Base-by-base conservation (phyloP, 768 basidiomycete species). In the Cystofilobasidium ferigula region DNA sequence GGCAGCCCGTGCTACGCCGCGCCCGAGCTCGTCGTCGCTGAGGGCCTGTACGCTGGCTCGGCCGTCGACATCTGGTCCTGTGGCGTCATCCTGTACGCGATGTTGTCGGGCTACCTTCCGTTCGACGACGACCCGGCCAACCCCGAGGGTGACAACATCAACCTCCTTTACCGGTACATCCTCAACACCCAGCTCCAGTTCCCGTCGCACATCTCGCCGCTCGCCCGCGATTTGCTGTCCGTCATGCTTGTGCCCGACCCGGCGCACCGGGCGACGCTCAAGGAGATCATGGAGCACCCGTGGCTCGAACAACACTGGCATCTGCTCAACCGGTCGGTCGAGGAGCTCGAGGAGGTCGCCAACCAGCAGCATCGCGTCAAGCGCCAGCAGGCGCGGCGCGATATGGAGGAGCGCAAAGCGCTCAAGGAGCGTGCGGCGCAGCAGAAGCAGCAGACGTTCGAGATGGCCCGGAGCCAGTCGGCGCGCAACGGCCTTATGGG, bases 91-190 rank as follows among this genome's bases (percentile, higher is more conserved):
- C 81, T 95, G 7, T 95, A 95, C 73, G 92, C 91, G 66, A 95
- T 95, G 91, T 83, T 95, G 22, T 91, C 91, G 1, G 91, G 91
- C 13, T 94, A 94, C 74, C 86, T 95, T n/a, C 95, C 95, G 28
- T 99, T 97, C 77, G 95, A 98, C 77, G 95, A 98, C 76, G 95
- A 99, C 77, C 95, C 95, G 1, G 87, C 86, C 34, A 99, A 98
- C 75, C 95, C 95, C 5, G 95, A 98, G 63, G 95, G 95, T 66
- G 94, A 99, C 79, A 98, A 99, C 79, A 99, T 98, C 80, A 98
- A 98, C 74, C 82, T 98, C 7, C 79, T 99, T 56, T 98, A 99
- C 84, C 90, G 88, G 75, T 98, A 99, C 78, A 99, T 99, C 77
- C 87, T 98, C 77, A 92, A 86, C 79, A 99, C 95, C 1, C 88